phyloP scores from a whole-genome alignment of 2,329 filamentous ascomycete species.

The Neofusicoccum sp. region DNA sequence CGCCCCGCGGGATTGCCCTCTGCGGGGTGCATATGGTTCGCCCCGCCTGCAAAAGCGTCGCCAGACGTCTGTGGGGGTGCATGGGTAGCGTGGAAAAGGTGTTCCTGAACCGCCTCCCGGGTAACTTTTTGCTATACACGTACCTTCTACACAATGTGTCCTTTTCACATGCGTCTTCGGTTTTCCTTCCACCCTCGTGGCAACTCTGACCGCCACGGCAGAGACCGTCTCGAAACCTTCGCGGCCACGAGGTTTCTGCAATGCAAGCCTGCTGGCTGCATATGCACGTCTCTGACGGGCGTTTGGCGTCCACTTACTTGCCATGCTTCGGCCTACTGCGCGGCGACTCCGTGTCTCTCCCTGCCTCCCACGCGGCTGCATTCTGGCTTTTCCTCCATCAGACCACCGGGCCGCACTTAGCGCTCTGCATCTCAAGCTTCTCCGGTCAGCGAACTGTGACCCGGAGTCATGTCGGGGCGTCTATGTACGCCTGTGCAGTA shows the following conservation, averaged over 20 bases:
- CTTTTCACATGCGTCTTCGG: background rate
- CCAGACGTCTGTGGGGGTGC: background rate
- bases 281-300: background rate
- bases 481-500: no score
- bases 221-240: background rate
- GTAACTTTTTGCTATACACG: background rate
- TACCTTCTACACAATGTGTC: background rate
- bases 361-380: background rate
- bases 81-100: background rate
- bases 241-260: background rate
- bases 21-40: background rate
- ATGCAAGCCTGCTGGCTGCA: background rate
- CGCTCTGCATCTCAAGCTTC: background rate
- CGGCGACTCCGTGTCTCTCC: background rate
- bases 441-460: no score
- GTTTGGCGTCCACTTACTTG: background rate
- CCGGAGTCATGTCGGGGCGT: no score
- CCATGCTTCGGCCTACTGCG: background rate
- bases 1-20: background rate
- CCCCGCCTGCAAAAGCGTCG: background rate
- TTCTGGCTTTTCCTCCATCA: background rate
- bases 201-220: background rate
- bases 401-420: background rate
- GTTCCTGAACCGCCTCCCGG: background rate
- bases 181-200: constrained; percentile 1